A percentile compares a stretch with the other conserved stretches of the same genome.
phyloP scores from a whole-genome alignment of 495 filamentous ascomycete species.

The Aspergillus panamensis region DNA sequence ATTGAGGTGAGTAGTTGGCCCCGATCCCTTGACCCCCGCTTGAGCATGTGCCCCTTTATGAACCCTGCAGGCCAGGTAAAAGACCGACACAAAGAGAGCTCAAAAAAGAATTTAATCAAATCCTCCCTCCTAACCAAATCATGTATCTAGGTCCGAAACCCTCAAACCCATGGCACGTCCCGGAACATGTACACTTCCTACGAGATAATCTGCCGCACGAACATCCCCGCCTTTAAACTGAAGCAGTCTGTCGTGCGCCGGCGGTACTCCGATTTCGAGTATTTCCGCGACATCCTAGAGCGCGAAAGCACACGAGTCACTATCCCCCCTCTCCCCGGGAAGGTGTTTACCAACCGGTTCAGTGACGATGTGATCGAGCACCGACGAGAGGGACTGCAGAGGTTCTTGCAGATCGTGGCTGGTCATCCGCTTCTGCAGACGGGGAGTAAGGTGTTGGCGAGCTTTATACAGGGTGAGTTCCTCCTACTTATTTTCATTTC shows the following conservation, averaged over 20 bases:
- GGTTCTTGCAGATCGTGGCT: constrained; percentile 96
- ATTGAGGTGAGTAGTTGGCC: constrained; percentile 67
- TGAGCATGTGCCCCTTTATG: background rate
- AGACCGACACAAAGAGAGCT: background rate
- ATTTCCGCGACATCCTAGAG: constrained; percentile 97
- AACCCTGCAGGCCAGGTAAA: background rate
- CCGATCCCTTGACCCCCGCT: constrained; percentile 8
- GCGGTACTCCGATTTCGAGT: constrained; percentile 96
- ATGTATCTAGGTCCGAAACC: constrained; percentile 73
- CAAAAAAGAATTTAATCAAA: background rate
- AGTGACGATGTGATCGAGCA: constrained; percentile 98
- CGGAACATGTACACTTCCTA: constrained; percentile 98
- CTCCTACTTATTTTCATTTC: constrained; percentile 5
- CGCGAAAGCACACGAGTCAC: constrained; percentile 90
- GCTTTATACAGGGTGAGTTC: constrained; percentile 86
- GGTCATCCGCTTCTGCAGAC: constrained; percentile 96
- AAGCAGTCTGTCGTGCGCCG: constrained; percentile 80
- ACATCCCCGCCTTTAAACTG: constrained; percentile 98
- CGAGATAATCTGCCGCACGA: constrained; percentile 93
- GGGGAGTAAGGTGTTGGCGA: constrained; percentile 90
- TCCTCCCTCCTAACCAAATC: constrained; percentile 11
- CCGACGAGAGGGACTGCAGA: constrained; percentile 82
- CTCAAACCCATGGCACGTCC: constrained; percentile 90
- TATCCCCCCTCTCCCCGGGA: constrained; percentile 92
- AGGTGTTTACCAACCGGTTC: constrained; percentile 98